Base-by-base conservation (phyloP, 306 rosid species). In the Begonia masoniana region DNA sequence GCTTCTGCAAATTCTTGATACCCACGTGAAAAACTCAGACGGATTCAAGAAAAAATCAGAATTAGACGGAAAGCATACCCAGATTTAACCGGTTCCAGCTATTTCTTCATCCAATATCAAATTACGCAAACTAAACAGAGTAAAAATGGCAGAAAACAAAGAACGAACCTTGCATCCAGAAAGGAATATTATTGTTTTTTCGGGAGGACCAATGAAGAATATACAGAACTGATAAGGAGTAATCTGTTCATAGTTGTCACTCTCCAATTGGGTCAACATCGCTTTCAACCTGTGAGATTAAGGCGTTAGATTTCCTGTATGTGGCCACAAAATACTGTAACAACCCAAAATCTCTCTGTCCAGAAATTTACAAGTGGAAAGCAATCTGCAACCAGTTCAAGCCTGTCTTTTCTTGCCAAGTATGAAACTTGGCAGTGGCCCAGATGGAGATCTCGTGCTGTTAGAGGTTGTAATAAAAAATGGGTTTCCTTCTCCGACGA, bases 401-500 rank as follows among this genome's bases (percentile, higher is more conserved):
- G 50, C 17, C 31, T 58, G 62, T 58, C 46, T 14, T 19, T 45
- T 3, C 7, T 31, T 6, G 46, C 43, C n/a, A n/a, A 21, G 31
- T 49, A 14, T 47, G 7, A 31, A 14, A 10, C 35, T 15, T 21
- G 10, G 31, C 26, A 58, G 31, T 58, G 54, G 54, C 43, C 24
- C 16, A 41, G 48, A 45, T 31, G 15, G 63, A 59, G 49, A 31
- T 19, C 14, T 58, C 15, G 52, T 6, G 15, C n/a, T 41, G 15
- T 10, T 15, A 2, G 26, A 2, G 9, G 9, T 13, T 13, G 24
- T 55, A 14, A 6, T 6, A 42, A 50, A 47, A 52, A 56, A 67
- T 70, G 80, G 70, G 64, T 17, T 9, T 60, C 58, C 36, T 24
- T 26, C 19, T n/a, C 43, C 21, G 59, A 56, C 49, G 13, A 50